Conservation (phyloP, 1,139 yeast species). For the Debaryomyces robertsiae region DNA sequence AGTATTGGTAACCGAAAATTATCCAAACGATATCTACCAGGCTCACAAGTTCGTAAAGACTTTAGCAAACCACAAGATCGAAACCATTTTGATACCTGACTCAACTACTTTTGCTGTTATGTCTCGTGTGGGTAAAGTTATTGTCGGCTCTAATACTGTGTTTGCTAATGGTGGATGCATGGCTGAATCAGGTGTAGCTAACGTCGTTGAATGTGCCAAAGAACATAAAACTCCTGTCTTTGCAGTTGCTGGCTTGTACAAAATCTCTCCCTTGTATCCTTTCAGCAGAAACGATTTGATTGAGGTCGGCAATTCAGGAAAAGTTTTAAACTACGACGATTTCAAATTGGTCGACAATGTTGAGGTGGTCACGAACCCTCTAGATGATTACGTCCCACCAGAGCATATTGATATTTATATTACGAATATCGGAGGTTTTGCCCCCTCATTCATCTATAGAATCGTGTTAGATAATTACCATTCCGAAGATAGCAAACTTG, state of each 20-base stretch:
- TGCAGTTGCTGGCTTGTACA: constrained; percentile 92
- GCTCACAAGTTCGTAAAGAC: constrained; percentile 82
- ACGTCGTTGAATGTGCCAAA: constrained; percentile 94
- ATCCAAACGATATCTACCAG: constrained; percentile 77
- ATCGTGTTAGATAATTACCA: constrained; percentile 93
- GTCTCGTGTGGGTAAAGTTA: constrained; percentile 96
- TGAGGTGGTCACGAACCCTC: constrained; percentile 83
- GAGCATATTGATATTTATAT: constrained; percentile 92
- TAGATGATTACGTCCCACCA: constrained; percentile 89
- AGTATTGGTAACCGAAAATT: constrained; percentile 88
- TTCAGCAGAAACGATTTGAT: constrained; percentile 85
- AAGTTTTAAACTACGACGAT: constrained; percentile 73
- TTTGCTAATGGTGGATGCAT: constrained; percentile 96
- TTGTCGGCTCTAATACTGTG: constrained; percentile 88
- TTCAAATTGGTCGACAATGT: constrained; percentile 66
- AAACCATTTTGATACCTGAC: constrained; percentile 90
- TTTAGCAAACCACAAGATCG: constrained; percentile 83
- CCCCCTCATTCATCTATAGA: constrained; percentile 95
- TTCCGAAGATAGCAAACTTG: constrained; percentile 73
- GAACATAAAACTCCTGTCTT: constrained; percentile 94
- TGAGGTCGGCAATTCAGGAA: constrained; percentile 93
- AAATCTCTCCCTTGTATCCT: constrained; percentile 91
- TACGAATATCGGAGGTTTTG: constrained; percentile 93
- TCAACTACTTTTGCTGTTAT: constrained; percentile 91
- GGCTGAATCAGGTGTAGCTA: constrained; percentile 86